phyloP scores from a whole-genome alignment of 768 basidiomycete genomes.

The Austroboletus eburneus region DNA sequence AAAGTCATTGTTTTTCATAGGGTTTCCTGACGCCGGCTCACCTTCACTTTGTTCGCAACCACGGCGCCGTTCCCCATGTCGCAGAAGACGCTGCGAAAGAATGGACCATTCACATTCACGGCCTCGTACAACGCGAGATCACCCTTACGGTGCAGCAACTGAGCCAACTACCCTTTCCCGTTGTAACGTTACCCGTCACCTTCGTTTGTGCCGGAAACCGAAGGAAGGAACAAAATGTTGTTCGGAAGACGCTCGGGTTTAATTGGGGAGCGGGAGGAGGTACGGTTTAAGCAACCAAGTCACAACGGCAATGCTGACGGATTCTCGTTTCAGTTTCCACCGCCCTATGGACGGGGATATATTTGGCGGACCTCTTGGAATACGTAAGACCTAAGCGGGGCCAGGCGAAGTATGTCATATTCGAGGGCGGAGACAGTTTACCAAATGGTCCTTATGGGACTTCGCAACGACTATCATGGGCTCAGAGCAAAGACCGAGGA shows the following conservation, averaged over 20 bases:
- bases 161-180: slow-evolving; percentile 39
- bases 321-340: slow-evolving; percentile 36
- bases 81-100: slow-evolving; percentile 30
- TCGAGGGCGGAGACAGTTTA: slow-evolving; percentile 54
- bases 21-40: slow-evolving; percentile 55
- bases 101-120: slow-evolving; percentile 44
- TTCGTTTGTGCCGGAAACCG: slow-evolving; percentile 63
- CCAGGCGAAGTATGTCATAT: slow-evolving; percentile 47
- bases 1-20: slow-evolving; percentile 6
- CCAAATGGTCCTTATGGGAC: slow-evolving; percentile 64
- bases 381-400: slow-evolving; percentile 37
- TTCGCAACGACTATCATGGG: slow-evolving; percentile 43
- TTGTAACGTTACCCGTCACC: slow-evolving; percentile 57
- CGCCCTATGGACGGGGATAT: slow-evolving; percentile 58
- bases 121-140: slow-evolving; percentile 34
- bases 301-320: neutral
- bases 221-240: slow-evolving; percentile 62
- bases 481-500: slow-evolving; percentile 40
- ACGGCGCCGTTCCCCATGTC: slow-evolving; percentile 54
- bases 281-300: slow-evolving; percentile 6
- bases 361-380: slow-evolving; percentile 50
- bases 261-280: slow-evolving; percentile 49
- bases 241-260: slow-evolving; percentile 53
- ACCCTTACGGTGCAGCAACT: slow-evolving; percentile 45
- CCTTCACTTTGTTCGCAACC: slow-evolving; percentile 59